Base-by-base conservation (phyloP, 768 basidiomycete genomes). In the Mycena alexandri region DNA sequence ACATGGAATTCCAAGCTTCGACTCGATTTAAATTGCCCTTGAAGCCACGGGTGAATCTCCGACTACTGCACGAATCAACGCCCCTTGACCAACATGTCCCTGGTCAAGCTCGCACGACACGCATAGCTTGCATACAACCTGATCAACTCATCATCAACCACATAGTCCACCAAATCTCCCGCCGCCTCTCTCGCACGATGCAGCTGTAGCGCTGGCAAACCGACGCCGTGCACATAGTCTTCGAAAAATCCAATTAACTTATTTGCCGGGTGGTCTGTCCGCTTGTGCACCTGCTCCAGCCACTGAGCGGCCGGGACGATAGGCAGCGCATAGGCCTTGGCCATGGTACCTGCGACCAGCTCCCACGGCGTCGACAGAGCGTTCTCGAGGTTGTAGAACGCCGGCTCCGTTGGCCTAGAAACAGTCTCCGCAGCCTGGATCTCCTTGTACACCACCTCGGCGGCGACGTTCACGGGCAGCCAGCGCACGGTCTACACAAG, bases 401-500 rank as follows among this genome's bases (percentile, higher is more conserved):
- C 29, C 34, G 47, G 34, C 29, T 41, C 29, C 46, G 33, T 10
- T 19, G 3, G 24, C 25, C 44, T 38, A 38, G 38, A 14, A 14
- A 38, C 24, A 12, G 14, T 9, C 6, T 9, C 12, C 13, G 64
- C 50, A 1, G 47, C 33, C 29, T 50, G 52, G 14, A 67, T 62
- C 52, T 62, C 25, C 53, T 14, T 14, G 21, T 61, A 67, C 19
- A 67, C 55, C 43, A 61, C 65, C 36, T 67, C 25, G 5, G 65
- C 65, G 6, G 51, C 65, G 59, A 61, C 38, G 21, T 67, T 67
- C 21, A 67, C 53, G 6, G 65, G 65, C 21, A 67, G 65, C 65
- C 65, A 67, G 60, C 65, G 65, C 7, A 67, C 59, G 11, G 42
- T 34, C 59, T 67, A 22, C 29, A 41, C 19, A 41, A 41, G 48